Evolutionary conservation across 306 rosid species (phyloP).

Genomic region (Boehmeria nivea): DNA sequence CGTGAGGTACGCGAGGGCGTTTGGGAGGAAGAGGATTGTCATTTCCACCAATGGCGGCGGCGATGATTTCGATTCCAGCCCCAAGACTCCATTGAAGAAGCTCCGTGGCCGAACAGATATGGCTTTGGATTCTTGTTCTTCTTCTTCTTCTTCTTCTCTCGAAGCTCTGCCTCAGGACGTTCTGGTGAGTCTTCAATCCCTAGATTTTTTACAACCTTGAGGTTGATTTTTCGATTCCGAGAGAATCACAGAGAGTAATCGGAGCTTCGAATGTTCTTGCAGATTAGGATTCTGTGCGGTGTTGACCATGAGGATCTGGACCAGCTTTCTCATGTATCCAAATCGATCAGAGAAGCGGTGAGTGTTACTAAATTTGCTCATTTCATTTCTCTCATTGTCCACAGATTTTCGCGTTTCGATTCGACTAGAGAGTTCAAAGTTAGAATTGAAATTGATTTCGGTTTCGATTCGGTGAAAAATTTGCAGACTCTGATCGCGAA

Average conservation of each 20-base stretch:
- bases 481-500: slow-evolving; percentile 54
- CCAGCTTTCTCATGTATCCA: slow-evolving; percentile 61
- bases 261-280: background rate
- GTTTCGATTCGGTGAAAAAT: slow-evolving; percentile 10
- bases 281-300: slow-evolving; percentile 56
- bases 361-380: slow-evolving; percentile 8
- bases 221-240: background rate
- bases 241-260: background rate
- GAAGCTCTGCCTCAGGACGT: slow-evolving; percentile 66
- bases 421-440: background rate
- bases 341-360: slow-evolving; percentile 54
- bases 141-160: slow-evolving; percentile 12
- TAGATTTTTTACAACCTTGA: slow-evolving; percentile 1
- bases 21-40: slow-evolving; percentile 58
- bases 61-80: slow-evolving; percentile 23
- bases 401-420: background rate
- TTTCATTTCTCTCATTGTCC: too few relatives aligned
- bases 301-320: slow-evolving; percentile 72
- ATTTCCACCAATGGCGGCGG: slow-evolving; percentile 25
- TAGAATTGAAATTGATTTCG: background rate
- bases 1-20: slow-evolving; percentile 33
- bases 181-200: slow-evolving; percentile 43
- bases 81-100: slow-evolving; percentile 43
- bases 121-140: background rate
- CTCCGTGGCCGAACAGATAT: slow-evolving; percentile 24